phyloP scores from a whole-genome alignment of 352 stramenopile species.

The Pythium rishiriense region DNA sequence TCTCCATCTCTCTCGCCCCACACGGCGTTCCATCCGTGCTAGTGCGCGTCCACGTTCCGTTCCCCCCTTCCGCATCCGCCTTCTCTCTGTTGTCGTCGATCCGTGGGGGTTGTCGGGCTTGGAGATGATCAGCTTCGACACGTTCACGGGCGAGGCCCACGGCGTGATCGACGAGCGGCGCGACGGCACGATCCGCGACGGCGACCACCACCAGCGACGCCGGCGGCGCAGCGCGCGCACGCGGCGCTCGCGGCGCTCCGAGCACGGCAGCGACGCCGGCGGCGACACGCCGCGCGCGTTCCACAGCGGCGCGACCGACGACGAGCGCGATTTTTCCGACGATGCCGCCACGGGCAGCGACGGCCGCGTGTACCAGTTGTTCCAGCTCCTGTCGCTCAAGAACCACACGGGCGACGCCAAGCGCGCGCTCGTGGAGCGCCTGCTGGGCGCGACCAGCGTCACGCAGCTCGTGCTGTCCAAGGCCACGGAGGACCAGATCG shows the following conservation, averaged over 20 bases:
- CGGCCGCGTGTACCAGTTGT: constrained; percentile 46
- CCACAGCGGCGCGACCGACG: constrained; percentile 17
- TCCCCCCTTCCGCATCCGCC: not conserved
- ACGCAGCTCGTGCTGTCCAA: constrained; percentile 65
- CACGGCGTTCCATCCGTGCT: no score
- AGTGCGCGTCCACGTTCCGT: no score
- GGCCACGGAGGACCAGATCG: constrained; percentile 71
- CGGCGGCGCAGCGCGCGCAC: constrained; percentile 21
- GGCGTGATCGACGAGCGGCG: constrained; percentile 40
- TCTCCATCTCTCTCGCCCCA: not conserved
- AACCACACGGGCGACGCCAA: constrained; percentile 51
- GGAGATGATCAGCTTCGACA: constrained; percentile 88
- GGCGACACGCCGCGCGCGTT: not conserved
- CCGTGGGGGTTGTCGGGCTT: no score
- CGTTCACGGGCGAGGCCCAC: constrained; percentile 45
- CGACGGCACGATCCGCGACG: constrained; percentile 25
- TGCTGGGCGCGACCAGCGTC: constrained; percentile 56
- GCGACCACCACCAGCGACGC: not conserved
- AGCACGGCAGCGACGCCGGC: constrained; percentile 13
- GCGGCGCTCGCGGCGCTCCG: constrained; percentile 16
- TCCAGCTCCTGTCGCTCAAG: constrained; percentile 66
- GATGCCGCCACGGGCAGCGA: constrained; percentile 28
- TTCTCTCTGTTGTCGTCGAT: not conserved
- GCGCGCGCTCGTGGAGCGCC: constrained; percentile 52
- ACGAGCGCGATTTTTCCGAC: constrained; percentile 17